Evolutionary conservation across 495 filamentous ascomycete species (phyloP).

Genomic region (Penicillium atrosanguineum): DNA sequence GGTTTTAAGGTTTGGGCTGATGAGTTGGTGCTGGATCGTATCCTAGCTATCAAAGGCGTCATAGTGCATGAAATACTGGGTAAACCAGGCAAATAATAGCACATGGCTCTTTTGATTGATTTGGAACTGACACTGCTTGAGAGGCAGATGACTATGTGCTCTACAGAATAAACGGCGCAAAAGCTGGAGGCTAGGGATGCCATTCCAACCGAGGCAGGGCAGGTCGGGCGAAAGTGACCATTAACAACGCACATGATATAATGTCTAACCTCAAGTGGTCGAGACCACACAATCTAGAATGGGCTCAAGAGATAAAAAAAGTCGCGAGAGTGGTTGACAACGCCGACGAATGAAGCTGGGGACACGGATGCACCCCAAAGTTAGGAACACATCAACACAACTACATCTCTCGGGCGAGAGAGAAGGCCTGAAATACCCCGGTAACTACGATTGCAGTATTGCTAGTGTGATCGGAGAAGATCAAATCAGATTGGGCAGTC

Average conservation of each 20-base stretch:
- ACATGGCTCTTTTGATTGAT: too few species aligned
- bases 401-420: conserved; percentile 24
- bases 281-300: background rate
- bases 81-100: too few species aligned
- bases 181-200: background rate
- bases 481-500: conserved; percentile 7
- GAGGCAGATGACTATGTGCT: background rate
- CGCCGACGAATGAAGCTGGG: background rate
- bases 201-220: background rate
- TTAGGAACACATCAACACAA: background rate
- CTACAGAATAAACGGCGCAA: background rate
- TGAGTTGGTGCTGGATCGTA: background rate
- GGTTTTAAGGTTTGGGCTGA: conserved; percentile 7
- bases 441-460: background rate
- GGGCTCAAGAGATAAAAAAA: background rate
- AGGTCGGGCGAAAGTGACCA: background rate
- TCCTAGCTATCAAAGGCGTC: background rate
- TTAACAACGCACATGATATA: background rate
- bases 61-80: too few species aligned
- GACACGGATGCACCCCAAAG: background rate
- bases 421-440: background rate
- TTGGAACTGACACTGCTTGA: too few species aligned
- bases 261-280: background rate
- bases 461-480: background rate
- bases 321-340: background rate